Conservation (phyloP, 129 eudicot genomes). For the Pulicaria dysenterica region DNA sequence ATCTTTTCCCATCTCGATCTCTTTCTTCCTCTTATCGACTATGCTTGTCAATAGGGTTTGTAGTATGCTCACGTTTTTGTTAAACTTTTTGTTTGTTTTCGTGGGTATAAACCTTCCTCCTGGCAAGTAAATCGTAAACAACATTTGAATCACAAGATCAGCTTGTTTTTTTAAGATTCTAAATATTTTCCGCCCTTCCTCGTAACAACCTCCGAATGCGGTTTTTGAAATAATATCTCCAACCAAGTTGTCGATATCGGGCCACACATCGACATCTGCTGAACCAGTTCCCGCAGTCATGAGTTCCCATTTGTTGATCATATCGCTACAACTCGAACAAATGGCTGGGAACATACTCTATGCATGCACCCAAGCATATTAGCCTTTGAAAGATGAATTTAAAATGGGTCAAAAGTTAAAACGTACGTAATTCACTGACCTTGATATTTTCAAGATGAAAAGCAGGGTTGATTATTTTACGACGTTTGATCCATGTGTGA, state of each 20-base stretch:
- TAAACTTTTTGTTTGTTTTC: slow-evolving; percentile 33
- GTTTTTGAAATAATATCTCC: not conserved
- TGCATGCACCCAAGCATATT: not conserved
- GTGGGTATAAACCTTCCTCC: slow-evolving; percentile 56
- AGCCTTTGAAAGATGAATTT: not conserved
- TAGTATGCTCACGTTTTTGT: slow-evolving; percentile 26
- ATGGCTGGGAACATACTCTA: slow-evolving; percentile 52
- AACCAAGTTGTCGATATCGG: not conserved
- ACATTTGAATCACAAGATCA: slow-evolving; percentile 29
- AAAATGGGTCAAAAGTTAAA: not conserved
- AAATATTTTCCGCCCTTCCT: slow-evolving; percentile 53
- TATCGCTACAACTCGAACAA: slow-evolving; percentile 38
- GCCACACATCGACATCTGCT: not conserved
- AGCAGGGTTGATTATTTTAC: slow-evolving; percentile 48
- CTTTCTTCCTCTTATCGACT: slow-evolving; percentile 25
- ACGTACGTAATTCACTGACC: slow-evolving; percentile 18
- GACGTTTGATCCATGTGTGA: slow-evolving; percentile 50
- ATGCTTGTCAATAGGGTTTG: slow-evolving; percentile 2
- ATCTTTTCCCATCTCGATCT: slow-evolving; percentile 22
- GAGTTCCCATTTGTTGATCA: slow-evolving; percentile 50
- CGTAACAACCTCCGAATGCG: slow-evolving; percentile 35
- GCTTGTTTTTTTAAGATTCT: slow-evolving; percentile 46
- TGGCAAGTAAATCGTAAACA: slow-evolving; percentile 35
- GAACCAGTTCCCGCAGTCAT: slow-evolving; percentile 12
- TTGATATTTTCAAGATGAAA: slow-evolving; percentile 45